A percentile compares a stretch with the other conserved stretches of the same genome.
Conservation (phyloP, 2,329 filamentous ascomycete genomes). For the Apiospora rasikravindrae region DNA sequence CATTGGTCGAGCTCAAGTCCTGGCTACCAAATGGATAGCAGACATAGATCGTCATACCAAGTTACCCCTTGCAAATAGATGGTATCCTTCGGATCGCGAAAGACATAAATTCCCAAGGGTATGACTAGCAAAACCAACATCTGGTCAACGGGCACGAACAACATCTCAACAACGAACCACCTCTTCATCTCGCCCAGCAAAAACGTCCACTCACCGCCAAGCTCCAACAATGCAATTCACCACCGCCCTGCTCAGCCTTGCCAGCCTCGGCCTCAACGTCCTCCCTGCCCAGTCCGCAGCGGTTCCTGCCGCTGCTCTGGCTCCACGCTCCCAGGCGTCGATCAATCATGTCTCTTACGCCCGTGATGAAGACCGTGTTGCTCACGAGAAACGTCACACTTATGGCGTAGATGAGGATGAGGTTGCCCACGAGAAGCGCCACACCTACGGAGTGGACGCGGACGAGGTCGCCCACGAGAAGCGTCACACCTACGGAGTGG, state of each 20-base stretch:
- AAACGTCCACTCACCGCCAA: background rate
- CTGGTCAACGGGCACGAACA: background rate
- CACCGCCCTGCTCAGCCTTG: background rate
- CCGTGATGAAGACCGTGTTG: too few species aligned
- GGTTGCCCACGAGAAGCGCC: too few species aligned
- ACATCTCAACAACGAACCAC: background rate
- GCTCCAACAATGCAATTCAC: background rate
- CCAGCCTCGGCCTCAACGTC: background rate
- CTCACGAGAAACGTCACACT: too few species aligned
- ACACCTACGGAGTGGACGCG: too few species aligned
- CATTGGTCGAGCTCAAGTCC: too few species aligned
- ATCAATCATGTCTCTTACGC: background rate
- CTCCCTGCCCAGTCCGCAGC: background rate
- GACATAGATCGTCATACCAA: too few species aligned
- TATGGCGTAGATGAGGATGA: too few species aligned
- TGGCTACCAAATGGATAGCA: too few species aligned
- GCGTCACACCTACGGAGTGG: too few species aligned
- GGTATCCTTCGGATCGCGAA: background rate
- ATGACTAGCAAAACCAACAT: background rate
- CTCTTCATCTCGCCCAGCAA: background rate
- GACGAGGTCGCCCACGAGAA: too few species aligned
- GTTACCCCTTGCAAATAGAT: background rate
- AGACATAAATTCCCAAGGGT: background rate
- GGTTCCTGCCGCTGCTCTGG: background rate
- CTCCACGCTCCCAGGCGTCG: background rate